These are phyloP conservation scores for Lyophyllum atratum DNA, from an alignment of 768 basidiomycete genomes.

Conservation along the genomic window DNA sequence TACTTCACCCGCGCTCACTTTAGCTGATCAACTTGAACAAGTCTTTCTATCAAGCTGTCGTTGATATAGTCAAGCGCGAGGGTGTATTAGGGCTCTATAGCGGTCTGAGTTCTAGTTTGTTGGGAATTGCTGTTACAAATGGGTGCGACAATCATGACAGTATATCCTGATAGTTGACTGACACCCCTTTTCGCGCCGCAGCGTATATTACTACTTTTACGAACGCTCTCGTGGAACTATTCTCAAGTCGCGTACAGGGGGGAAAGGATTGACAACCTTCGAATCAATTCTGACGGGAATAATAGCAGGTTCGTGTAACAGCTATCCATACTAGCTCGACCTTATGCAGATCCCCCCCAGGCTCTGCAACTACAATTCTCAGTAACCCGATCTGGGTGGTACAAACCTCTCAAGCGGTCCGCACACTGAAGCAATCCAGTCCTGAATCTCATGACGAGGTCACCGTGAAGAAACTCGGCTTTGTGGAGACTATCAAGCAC, in stretches of 20 bases:
- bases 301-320: slow-evolving; percentile 65
- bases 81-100: slow-evolving; percentile 85
- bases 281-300: slow-evolving; percentile 90
- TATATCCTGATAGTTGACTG: background rate
- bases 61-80: slow-evolving; percentile 82
- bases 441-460: slow-evolving; percentile 27
- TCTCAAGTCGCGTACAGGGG: slow-evolving; percentile 52
- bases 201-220: slow-evolving; percentile 94
- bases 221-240: slow-evolving; percentile 66
- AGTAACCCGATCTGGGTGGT: slow-evolving; percentile 98
- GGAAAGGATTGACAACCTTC: slow-evolving; percentile 75
- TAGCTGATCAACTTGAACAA: slow-evolving; percentile 23
- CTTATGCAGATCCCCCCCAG: slow-evolving; percentile 37
- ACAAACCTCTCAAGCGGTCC: slow-evolving; percentile 86
- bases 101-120: slow-evolving; percentile 80
- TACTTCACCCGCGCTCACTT: background rate
- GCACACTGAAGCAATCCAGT: slow-evolving; percentile 42
- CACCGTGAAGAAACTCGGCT: slow-evolving; percentile 52
- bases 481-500: slow-evolving; percentile 64
- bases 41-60: slow-evolving; percentile 65
- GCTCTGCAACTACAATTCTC: slow-evolving; percentile 84
- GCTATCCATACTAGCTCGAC: background rate
- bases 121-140: slow-evolving; percentile 93
- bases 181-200: slow-evolving; percentile 26
- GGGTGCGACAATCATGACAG: slow-evolving; percentile 50